A percentile compares a stretch with the other conserved stretches of the same genome.
These are phyloP conservation scores for Ampelomyces quisqualis DNA, from an alignment of 2,329 filamentous ascomycete genomes.

Conservation along the genomic window DNA sequence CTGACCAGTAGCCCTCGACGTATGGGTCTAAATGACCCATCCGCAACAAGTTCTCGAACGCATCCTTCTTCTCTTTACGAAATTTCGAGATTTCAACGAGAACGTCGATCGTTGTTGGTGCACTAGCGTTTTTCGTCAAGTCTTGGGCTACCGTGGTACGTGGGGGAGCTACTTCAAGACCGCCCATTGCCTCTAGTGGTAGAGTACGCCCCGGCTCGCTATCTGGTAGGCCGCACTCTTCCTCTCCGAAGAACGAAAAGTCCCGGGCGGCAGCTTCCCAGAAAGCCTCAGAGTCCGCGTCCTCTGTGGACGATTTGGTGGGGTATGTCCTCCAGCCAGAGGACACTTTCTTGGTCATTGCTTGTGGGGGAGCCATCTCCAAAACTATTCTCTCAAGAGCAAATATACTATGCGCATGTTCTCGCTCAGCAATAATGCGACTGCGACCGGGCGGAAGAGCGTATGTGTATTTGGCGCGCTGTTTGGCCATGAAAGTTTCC, in stretches of 20 bases:
- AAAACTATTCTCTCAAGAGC: constrained; percentile 58
- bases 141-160: constrained; percentile 12
- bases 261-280: constrained; percentile 61
- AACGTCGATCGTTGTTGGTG: too few species aligned
- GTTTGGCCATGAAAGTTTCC: constrained; percentile 54
- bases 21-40: constrained; percentile 36
- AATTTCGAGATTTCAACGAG: constrained; percentile 57
- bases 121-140: too few species aligned
- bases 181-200: constrained; percentile 51
- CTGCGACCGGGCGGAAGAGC: constrained; percentile 59
- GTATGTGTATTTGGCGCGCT: constrained; percentile 59
- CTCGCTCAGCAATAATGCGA: constrained; percentile 51
- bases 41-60: constrained; percentile 46
- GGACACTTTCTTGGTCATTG: constrained; percentile 38
- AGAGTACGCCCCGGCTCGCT: constrained; percentile 48
- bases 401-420: constrained; percentile 55
- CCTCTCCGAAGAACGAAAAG: constrained; percentile 62
- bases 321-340: constrained; percentile 50
- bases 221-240: constrained; percentile 55
- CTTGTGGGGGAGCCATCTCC: constrained; percentile 45
- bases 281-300: constrained; percentile 59
- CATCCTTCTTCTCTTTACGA: constrained; percentile 54
- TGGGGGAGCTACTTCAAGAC: constrained; percentile 38
- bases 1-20: constrained; percentile 61
- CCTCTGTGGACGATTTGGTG: constrained; percentile 59